Evolutionary conservation across 1,284 basidiomycete genomes (phyloP), one percentile per base, ranked within the genome.

Genomic region (Boletus albobrunnescens): DNA sequence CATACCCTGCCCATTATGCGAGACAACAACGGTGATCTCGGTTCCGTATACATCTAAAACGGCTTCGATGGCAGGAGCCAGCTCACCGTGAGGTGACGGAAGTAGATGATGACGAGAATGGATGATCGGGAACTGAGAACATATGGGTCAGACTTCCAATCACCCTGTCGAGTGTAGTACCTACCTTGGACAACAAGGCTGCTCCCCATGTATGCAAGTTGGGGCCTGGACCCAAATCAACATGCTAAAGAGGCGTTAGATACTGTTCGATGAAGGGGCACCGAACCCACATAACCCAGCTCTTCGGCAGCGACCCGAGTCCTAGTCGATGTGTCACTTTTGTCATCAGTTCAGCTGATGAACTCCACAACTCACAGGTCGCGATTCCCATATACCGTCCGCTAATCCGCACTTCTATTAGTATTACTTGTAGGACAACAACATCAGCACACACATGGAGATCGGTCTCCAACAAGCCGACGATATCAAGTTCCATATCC

Each of bases 181-280:
- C 9, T 53, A 79, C 86, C 73, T 94, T 94, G 9, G 89, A 91
- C 6, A 94, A 70, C 4, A 94, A 72, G 6, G 77, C 83, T 26
- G 86, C 87, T 41, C 92, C 92, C 94, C 94, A 97, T 0, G 94
- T 97, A 63, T 95, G 91, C 54, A 84, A 74, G 64, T 90, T 91
- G 0, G 91, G 90, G 17, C 91, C 90, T 3, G 93, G 93, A 6
- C 93, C 93, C 13, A 94, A 70, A 57, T 89, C 86, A 4, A 87
- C 82, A 58, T 86, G 76, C 86, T 89, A 48, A 26, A 12, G 16
- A 20, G 45, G 38, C 41, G 49, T 60, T 46, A 48, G 42, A 12
- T 28, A 36, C 20, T 31, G 24, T 32, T 43, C 49, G 16, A 36
- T 14, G 36, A 31, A 47, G 26, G 20, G 30, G 24, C 14, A 33